Evolutionary conservation across 495 filamentous ascomycete species (phyloP).

Genomic region (Copromyces sp.): DNA sequence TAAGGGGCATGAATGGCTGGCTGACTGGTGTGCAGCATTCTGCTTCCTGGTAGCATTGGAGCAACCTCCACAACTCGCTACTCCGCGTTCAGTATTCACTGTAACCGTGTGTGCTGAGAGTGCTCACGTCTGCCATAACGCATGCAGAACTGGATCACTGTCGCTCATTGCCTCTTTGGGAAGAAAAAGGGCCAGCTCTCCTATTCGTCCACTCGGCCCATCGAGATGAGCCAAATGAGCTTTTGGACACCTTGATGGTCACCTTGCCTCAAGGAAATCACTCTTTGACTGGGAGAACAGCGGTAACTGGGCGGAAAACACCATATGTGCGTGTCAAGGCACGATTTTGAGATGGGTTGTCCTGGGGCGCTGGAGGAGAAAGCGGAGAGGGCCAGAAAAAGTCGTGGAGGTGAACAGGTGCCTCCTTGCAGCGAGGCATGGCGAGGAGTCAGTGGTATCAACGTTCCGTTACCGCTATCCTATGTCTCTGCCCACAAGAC

Average conservation of each 20-base stretch:
- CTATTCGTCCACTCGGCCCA: background rate
- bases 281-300: background rate
- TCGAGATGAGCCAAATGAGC: background rate
- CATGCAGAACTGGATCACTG: constrained; percentile 10
- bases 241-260: background rate
- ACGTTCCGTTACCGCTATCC: background rate
- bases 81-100: background rate
- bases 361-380: background rate
- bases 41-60: background rate
- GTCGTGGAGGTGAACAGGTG: background rate
- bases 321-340: background rate
- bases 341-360: background rate
- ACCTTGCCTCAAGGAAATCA: background rate
- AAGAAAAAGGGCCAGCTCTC: background rate
- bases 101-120: background rate
- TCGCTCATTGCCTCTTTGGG: constrained; percentile 11
- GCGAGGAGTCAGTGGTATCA: background rate
- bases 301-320: background rate
- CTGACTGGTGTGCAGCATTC: background rate
- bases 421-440: background rate
- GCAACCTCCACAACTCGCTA: constrained; percentile 2
- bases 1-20: background rate
- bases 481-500: background rate
- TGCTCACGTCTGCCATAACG: background rate
- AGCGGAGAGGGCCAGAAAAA: background rate